Evolutionary conservation across 352 stramenopile species (phyloP).

Genomic region (Pythium graminicola): DNA sequence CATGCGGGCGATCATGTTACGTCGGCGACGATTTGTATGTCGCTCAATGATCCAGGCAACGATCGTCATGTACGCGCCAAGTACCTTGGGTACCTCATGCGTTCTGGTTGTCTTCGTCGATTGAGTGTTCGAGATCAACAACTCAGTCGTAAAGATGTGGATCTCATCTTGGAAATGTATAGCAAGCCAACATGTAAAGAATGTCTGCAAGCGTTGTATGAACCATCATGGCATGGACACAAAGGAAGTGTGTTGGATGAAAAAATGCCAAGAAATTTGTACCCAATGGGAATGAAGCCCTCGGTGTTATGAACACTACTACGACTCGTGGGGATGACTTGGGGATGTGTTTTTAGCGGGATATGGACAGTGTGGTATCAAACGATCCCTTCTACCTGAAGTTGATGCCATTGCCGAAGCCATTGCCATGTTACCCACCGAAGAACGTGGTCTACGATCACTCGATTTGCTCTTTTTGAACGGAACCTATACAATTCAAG

Average conservation of each 20-base stretch:
- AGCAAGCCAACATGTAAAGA: neutral
- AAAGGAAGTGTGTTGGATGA: neutral
- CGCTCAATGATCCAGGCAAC: neutral
- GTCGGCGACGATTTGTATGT: neutral
- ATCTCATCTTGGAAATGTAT: neutral
- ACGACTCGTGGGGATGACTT: neutral
- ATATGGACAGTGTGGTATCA: conserved; percentile 1
- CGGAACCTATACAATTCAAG: neutral
- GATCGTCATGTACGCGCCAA: conserved; percentile 2
- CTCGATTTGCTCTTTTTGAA: neutral
- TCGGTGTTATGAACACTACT: neutral
- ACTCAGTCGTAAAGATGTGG: neutral
- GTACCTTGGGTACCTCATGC: conserved; percentile 5
- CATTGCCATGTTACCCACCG: neutral
- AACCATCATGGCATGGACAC: neutral
- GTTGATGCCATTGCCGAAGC: neutral
- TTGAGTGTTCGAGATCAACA: neutral
- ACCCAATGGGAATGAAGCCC: neutral
- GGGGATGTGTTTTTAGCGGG: neutral
- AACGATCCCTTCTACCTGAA: neutral
- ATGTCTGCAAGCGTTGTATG: neutral
- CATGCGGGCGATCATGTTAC: neutral
- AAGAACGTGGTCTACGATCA: neutral
- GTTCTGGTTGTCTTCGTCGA: neutral
- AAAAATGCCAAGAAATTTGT: neutral